These are phyloP conservation scores for Rubus idaeus DNA, from an alignment of 306 rosid genomes.

Conservation along the genomic window DNA sequence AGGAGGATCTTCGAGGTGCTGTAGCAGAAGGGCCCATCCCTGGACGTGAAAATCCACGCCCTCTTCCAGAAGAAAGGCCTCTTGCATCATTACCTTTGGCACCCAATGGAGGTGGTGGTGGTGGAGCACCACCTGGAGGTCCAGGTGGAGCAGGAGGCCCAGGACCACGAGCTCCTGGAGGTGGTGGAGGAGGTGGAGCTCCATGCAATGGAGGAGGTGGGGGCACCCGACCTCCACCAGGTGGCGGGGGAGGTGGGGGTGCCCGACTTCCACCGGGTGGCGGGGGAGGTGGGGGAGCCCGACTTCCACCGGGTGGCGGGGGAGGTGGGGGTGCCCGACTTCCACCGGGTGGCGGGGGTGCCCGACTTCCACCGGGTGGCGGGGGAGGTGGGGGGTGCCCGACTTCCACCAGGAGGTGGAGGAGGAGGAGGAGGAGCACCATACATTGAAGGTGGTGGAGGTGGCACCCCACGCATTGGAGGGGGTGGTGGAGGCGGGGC, in stretches of 20 bases:
- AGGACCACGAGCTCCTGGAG: slow-evolving; percentile 22
- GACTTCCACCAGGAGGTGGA: slow-evolving; percentile 33
- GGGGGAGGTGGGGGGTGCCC: slow-evolving; percentile 42
- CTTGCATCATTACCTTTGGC: slow-evolving; percentile 34
- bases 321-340: slow-evolving; percentile 26
- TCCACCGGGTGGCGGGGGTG: slow-evolving; percentile 42
- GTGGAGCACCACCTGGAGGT: slow-evolving; percentile 52
- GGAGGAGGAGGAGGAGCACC: slow-evolving; percentile 49
- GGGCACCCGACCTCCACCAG: slow-evolving; percentile 15
- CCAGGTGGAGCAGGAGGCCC: slow-evolving; percentile 35
- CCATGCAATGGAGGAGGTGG: background rate
- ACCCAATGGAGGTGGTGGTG: slow-evolving; percentile 41
- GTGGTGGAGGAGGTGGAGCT: slow-evolving; percentile 58
- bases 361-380: slow-evolving; percentile 27
- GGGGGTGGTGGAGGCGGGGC: slow-evolving; percentile 35
- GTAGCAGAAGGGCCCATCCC: slow-evolving; percentile 45
- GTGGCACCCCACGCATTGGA: slow-evolving; percentile 11
- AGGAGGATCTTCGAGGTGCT: slow-evolving; percentile 67
- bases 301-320: slow-evolving; percentile 40
- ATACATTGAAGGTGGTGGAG: slow-evolving; percentile 32
- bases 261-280: slow-evolving; percentile 30
- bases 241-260: slow-evolving; percentile 45
- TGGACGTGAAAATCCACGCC: slow-evolving; percentile 79
- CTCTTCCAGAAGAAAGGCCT: slow-evolving; percentile 58
- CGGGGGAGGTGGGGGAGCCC: slow-evolving; percentile 41